Evolutionary conservation across 768 basidiomycete species (phyloP), one percentile per base, ranked within the genome.

Genomic region (Paxillus ammoniavirescens): DNA sequence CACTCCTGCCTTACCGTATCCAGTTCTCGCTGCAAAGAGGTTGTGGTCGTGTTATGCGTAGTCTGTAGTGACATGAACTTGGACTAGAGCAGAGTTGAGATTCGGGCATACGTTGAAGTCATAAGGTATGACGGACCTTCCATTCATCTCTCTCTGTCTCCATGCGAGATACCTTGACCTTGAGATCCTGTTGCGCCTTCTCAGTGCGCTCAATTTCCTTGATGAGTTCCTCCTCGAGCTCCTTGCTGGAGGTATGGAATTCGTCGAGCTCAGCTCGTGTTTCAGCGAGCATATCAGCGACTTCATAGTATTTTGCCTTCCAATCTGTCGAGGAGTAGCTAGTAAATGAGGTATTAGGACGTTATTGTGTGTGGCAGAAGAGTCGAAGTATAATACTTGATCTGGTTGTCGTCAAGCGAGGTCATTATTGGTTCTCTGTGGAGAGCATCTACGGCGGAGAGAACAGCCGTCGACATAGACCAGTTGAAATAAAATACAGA

Each of bases 181-280:
- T 84, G 33, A 91, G 80, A 21, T 92, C 91, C 66, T 86, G 82
- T 66, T 93, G 89, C 1, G 88, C 79, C 70, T 85, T 89, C 74
- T 95, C 91, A 38, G 92, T 90, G 50, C 88, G 78, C 65, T 91
- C 90, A 53, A 98, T 75, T 69, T 98, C 96, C 57, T 81, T 81
- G 78, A 95, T 93, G 60, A 98, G 74, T 72, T 98, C 96, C 53
- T 93, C 89, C 73, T 96, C 93, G 35, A 96, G 82, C 60, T 95
- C 93, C 72, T 89, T 92, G 75, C 89, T 87, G 57, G 89, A 86
- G 61, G 85, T 78, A 63, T 92, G 87, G 68, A 93, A 93, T 64
- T 95, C 89, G 65, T 89, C 85, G 47, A 96, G 85, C 71, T 94
- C 93, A 10, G 83, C 77, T 55, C 88, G 82, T 33, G 93, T 92